Conservation (phyloP, 1,139 yeast genomes). For the Lodderomyces parapsilosis region DNA sequence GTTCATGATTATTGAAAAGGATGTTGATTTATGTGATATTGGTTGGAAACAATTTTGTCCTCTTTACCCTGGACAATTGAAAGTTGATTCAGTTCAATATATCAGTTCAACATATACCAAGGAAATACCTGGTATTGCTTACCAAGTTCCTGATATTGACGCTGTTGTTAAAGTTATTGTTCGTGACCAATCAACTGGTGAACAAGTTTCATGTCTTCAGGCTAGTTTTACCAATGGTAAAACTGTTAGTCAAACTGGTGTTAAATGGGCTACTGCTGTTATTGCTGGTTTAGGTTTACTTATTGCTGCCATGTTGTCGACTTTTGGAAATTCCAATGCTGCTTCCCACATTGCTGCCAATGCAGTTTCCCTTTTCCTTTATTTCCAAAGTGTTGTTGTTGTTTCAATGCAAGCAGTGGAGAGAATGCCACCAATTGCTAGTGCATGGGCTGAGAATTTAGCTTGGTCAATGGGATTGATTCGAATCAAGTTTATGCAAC, state of each 20-base stretch:
- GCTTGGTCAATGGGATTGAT: constrained; percentile 88
- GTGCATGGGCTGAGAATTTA: constrained; percentile 77
- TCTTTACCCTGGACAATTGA: constrained; percentile 65
- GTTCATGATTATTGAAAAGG: constrained; percentile 54
- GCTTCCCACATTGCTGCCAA: constrained; percentile 78
- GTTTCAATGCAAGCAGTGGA: constrained; percentile 73
- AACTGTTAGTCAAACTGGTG: constrained; percentile 73
- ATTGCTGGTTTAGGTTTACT: constrained; percentile 76
- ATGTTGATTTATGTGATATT: constrained; percentile 55
- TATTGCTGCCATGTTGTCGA: constrained; percentile 64
- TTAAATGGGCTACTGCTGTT: constrained; percentile 82
- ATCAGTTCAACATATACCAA: constrained; percentile 44
- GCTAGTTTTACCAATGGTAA: constrained; percentile 69
- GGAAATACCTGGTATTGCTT: constrained; percentile 70
- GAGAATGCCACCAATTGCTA: constrained; percentile 74
- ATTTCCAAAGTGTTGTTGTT: constrained; percentile 75
- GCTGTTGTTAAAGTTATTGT: constrained; percentile 62
- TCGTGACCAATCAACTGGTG: constrained; percentile 34
- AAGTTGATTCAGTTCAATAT: constrained; percentile 64
- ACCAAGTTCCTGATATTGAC: constrained; percentile 74
- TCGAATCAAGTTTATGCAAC: constrained; percentile 66
- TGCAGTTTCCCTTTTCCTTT: constrained; percentile 68
- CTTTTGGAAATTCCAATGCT: constrained; percentile 76
- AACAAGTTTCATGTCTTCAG: constrained; percentile 64
- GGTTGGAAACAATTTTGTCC: constrained; percentile 85